Conservation (phyloP, 139 green algal species). For the Volvox africanus region DNA sequence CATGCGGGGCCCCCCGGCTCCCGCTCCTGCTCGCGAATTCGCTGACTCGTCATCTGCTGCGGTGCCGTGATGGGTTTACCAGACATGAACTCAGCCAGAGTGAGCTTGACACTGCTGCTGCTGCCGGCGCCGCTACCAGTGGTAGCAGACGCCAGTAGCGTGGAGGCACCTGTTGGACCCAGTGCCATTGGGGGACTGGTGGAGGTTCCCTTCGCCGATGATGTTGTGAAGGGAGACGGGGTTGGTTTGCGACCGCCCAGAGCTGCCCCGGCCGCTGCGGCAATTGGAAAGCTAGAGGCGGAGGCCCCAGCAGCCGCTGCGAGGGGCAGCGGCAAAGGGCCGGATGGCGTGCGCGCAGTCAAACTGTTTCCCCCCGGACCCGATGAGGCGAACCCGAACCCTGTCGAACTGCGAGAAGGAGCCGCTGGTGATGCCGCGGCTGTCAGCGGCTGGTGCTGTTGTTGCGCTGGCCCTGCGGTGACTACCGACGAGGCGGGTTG, state of each 20-base stretch:
- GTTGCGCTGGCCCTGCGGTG: too few relatives aligned
- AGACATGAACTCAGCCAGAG: conserved; percentile 48
- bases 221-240: not conserved
- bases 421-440: not conserved
- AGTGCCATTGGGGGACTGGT: not conserved
- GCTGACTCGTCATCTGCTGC: not conserved
- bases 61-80: not conserved
- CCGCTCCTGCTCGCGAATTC: not conserved
- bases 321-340: not conserved
- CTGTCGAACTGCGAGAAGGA: not conserved
- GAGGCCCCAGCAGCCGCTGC: not conserved
- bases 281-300: not conserved
- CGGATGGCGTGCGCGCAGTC: conserved; percentile 2
- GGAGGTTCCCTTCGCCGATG: not conserved
- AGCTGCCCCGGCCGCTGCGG: not conserved
- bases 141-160: not conserved
- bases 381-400: not conserved
- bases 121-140: not conserved
- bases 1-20: not conserved
- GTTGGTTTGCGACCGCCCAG: conserved; percentile 3
- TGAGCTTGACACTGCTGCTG: conserved; percentile 22
- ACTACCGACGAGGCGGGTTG: not conserved
- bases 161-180: not conserved
- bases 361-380: not conserved
- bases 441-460: not conserved